Percentiles rank a stretch among this genome's conserved stretches.
Conservation (phyloP, 2,329 filamentous ascomycete species). For the Gremmenia infestans region DNA sequence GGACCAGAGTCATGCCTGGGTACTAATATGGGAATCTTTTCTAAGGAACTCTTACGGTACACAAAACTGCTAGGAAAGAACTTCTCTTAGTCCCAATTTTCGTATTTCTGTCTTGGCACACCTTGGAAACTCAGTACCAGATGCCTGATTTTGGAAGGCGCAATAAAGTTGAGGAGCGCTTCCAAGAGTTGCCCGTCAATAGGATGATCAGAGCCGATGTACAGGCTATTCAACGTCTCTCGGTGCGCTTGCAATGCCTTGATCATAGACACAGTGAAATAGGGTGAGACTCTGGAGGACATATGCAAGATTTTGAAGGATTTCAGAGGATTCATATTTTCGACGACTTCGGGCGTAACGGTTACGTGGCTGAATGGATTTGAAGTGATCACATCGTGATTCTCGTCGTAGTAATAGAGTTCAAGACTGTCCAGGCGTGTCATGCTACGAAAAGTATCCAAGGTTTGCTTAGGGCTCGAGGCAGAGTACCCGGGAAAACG, state of each 20-base stretch:
- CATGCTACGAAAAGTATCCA: conserved; percentile 5
- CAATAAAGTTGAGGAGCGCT: conserved; percentile 2
- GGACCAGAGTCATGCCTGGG: no score
- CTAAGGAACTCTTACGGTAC: no score
- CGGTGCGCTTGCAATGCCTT: conserved; percentile 1
- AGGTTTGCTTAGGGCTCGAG: neutral
- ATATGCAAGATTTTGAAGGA: conserved; percentile 5
- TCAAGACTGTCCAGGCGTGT: conserved; percentile 5
- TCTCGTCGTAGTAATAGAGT: conserved; percentile 3
- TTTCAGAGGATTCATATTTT: conserved; percentile 5
- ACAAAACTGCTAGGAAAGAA: neutral
- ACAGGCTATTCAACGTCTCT: neutral
- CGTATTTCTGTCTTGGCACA: neutral
- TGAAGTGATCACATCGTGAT: neutral
- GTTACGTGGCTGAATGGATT: neutral
- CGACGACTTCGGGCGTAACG: conserved; percentile 5
- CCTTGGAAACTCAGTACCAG: neutral
- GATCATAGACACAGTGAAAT: neutral
- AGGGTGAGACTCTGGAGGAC: neutral
- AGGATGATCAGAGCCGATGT: neutral
- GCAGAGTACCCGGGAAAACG: conserved; percentile 6
- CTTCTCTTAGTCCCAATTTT: neutral
- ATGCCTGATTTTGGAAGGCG: neutral
- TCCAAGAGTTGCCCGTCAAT: neutral
- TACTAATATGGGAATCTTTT: no score